Conservation (phyloP, 2,329 filamentous ascomycete species). For the Monilinia fructicola region DNA sequence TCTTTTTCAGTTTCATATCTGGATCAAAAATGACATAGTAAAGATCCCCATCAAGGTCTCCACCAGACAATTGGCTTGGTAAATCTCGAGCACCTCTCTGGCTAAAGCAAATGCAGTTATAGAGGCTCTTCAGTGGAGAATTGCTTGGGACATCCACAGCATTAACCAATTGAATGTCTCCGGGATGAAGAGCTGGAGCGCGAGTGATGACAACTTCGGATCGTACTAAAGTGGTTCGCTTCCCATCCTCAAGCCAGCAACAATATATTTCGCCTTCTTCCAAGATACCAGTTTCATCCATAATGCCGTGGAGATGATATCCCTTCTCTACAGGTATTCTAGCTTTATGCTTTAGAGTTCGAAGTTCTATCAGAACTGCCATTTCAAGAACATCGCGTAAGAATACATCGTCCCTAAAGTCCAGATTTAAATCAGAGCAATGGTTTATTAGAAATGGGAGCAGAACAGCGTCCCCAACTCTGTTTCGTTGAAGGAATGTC, state of each 20-base stretch:
- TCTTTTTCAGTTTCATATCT: conserved; percentile 46
- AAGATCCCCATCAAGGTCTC: conserved; percentile 80
- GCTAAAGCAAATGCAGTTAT: conserved; percentile 79
- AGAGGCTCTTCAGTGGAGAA: conserved; percentile 61
- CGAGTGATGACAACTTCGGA: conserved; percentile 61
- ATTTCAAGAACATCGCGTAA: conserved; percentile 70
- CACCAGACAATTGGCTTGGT: conserved; percentile 75
- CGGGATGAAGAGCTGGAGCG: conserved; percentile 79
- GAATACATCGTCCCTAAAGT: conserved; percentile 68
- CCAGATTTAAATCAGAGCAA: conserved; percentile 56
- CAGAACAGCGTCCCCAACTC: conserved; percentile 59
- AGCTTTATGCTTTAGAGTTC: conserved; percentile 74
- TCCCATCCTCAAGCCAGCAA: conserved; percentile 47
- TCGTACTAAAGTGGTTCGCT: conserved; percentile 25
- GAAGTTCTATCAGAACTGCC: conserved; percentile 66
- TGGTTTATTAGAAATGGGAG: conserved; percentile 62
- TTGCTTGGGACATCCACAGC: conserved; percentile 59
- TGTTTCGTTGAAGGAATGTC: conserved; percentile 61
- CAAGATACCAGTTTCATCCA: conserved; percentile 75
- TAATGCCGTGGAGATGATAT: conserved; percentile 76
- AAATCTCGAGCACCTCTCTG: conserved; percentile 69
- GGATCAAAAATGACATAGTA: conserved; percentile 78
- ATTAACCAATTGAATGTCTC: conserved; percentile 68
- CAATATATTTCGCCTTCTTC: conserved; percentile 68
- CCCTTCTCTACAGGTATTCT: conserved; percentile 70